Conservation (phyloP, 2,329 filamentous ascomycete species). For the Chrysoporthe cubensis region DNA sequence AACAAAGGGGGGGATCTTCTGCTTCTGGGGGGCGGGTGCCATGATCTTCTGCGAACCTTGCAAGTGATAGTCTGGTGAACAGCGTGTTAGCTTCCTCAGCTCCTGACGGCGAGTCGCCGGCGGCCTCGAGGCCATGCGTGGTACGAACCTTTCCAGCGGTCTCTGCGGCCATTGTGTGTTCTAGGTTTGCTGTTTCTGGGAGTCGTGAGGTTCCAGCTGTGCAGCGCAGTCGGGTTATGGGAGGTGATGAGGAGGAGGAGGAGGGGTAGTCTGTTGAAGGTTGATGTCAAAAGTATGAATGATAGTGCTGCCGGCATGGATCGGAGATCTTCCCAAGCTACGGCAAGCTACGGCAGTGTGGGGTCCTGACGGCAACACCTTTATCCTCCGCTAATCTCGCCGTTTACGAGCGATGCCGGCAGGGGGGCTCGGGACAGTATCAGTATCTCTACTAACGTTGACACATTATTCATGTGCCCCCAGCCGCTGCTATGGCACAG, state of each 20-base stretch:
- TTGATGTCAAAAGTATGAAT: not conserved
- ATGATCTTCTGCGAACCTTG: conserved; percentile 20
- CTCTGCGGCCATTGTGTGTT: conserved; percentile 24
- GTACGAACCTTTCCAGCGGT: conserved; percentile 28
- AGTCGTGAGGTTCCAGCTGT: conserved; percentile 8
- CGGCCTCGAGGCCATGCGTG: not conserved
- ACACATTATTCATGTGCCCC: too few species aligned
- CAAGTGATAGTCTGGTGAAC: conserved; percentile 24
- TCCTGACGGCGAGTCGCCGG: too few species aligned
- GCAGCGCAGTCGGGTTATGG: conserved; percentile 33
- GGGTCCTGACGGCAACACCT: not conserved
- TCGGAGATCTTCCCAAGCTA: not conserved
- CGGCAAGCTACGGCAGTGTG: not conserved
- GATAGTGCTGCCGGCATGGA: conserved; percentile 5
- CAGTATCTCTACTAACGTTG: not conserved
- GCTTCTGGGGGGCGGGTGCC: not conserved
- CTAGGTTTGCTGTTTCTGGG: conserved; percentile 16
- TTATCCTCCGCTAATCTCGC: conserved; percentile 9
- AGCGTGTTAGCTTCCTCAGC: conserved; percentile 14
- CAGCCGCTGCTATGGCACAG: too few species aligned
- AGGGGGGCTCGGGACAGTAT: not conserved
- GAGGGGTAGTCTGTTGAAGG: not conserved
- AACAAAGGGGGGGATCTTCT: not conserved
- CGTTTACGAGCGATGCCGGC: not conserved
- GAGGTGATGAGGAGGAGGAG: conserved; percentile 1